phyloP scores from a whole-genome alignment of 2,329 filamentous ascomycete species.

The Ophiocordyceps camponoti-rufipedis region DNA sequence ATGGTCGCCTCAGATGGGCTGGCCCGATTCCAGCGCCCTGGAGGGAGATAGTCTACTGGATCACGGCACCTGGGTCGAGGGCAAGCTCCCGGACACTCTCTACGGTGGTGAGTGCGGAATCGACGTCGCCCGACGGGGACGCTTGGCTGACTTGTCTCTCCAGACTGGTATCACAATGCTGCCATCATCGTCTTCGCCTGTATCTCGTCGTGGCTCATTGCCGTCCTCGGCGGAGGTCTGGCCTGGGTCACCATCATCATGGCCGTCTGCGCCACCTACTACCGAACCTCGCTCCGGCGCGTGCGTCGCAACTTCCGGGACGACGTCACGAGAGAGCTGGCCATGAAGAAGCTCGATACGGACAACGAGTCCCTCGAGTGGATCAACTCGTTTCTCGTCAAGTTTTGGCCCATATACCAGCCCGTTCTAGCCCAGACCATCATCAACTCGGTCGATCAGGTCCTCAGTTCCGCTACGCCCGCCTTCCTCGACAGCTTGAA shows the following conservation, averaged over 20 bases:
- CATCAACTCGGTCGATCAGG: conserved; percentile 87
- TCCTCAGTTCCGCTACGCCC: conserved; percentile 80
- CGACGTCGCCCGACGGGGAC: background rate
- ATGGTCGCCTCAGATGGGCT: conserved; percentile 78
- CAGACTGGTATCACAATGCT: conserved; percentile 96
- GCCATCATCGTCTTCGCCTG: conserved; percentile 90
- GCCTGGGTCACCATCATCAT: conserved; percentile 90
- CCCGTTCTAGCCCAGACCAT: conserved; percentile 85
- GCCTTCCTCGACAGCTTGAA: conserved; percentile 86
- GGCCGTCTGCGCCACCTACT: conserved; percentile 85
- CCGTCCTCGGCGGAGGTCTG: conserved; percentile 74
- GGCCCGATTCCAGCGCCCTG: conserved; percentile 36
- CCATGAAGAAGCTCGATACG: conserved; percentile 70
- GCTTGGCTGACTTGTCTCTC: conserved; percentile 1
- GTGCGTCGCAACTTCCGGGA: conserved; percentile 93
- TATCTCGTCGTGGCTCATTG: conserved; percentile 75
- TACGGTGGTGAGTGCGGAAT: conserved; percentile 49
- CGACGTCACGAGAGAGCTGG: conserved; percentile 77
- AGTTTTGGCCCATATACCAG: conserved; percentile 98
- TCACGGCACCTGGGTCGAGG: conserved; percentile 75
- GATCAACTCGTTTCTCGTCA: conserved; percentile 97
- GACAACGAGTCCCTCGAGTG: conserved; percentile 90
- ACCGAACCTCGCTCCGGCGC: conserved; percentile 82
- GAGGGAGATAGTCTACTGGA: conserved; percentile 57
- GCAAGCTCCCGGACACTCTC: conserved; percentile 69